phyloP scores from a whole-genome alignment of 768 basidiomycete genomes.

The Macrocybe gigantea region DNA sequence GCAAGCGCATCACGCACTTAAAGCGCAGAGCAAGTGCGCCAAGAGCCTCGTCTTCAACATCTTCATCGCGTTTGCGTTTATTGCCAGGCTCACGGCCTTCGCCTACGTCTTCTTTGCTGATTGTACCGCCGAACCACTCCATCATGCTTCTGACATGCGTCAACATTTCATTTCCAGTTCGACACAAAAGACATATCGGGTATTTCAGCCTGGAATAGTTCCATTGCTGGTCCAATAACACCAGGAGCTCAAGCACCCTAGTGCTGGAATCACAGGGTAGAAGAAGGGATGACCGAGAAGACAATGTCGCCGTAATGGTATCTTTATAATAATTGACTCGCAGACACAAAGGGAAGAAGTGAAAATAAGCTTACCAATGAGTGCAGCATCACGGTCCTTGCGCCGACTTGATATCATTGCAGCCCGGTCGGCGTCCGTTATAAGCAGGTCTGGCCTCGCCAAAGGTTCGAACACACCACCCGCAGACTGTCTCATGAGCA shows the following conservation, averaged over 20 bases:
- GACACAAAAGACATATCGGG: conserved; percentile 91
- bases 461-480: conserved; percentile 82
- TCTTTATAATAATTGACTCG: conserved; percentile 40
- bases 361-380: conserved; percentile 57
- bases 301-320: conserved; percentile 81
- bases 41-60: conserved; percentile 75
- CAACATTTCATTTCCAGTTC: conserved; percentile 89
- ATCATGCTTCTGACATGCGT: conserved; percentile 95
- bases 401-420: conserved; percentile 79
- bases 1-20: conserved; percentile 46
- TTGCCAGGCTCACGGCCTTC: conserved; percentile 52
- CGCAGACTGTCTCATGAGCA: conserved; percentile 69
- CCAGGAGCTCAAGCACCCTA: conserved; percentile 91
- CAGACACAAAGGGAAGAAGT: background rate
- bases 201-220: conserved; percentile 76
- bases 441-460: conserved; percentile 85
- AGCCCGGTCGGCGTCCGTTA: conserved; percentile 87
- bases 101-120: conserved; percentile 88
- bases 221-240: conserved; percentile 97
- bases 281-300: conserved; percentile 75
- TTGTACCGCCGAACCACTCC: conserved; percentile 97
- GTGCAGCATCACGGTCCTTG: conserved; percentile 84
- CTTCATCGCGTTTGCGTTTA: conserved; percentile 53
- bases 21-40: conserved; percentile 88
- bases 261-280: conserved; percentile 93